These are phyloP conservation scores for Zygotorulaspora danielsina DNA, from an alignment of 805 yeast species.

Conservation along the genomic window DNA sequence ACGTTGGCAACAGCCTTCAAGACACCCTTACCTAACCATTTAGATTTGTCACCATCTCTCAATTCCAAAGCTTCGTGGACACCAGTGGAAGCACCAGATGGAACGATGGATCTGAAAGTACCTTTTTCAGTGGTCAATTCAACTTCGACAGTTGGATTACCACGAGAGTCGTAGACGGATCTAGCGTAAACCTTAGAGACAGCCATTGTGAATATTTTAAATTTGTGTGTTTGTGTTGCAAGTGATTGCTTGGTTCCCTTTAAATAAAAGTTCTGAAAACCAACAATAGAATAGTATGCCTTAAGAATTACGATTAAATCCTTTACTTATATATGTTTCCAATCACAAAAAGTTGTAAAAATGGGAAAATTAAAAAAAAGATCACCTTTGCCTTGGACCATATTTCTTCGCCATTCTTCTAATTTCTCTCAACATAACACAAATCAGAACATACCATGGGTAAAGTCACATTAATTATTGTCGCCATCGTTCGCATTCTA, in stretches of 20 bases:
- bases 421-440: slow-evolving; percentile 3
- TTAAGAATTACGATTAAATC: background rate
- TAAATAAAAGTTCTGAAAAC: too few species aligned
- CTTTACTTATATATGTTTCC: slow-evolving; percentile 16
- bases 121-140: slow-evolving; percentile 92
- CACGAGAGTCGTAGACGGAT: slow-evolving; percentile 98
- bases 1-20: slow-evolving; percentile 94
- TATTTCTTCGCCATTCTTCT: slow-evolving; percentile 3
- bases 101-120: slow-evolving; percentile 93
- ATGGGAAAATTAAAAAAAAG: slow-evolving; percentile 1
- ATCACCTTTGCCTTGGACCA: slow-evolving; percentile 1
- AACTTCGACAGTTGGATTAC: slow-evolving; percentile 99
- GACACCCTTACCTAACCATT: slow-evolving; percentile 99
- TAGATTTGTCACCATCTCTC: slow-evolving; percentile 96
- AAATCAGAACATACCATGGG: slow-evolving; percentile 1
- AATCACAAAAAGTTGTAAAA: slow-evolving; percentile 2
- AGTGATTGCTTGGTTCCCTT: slow-evolving; percentile 26
- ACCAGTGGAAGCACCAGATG: slow-evolving; percentile 99
- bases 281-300: too few species aligned
- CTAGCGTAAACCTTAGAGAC: slow-evolving; percentile 86
- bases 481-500: background rate
- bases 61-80: slow-evolving; percentile 96
- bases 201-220: slow-evolving; percentile 51
- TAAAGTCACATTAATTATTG: background rate
- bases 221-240: slow-evolving; percentile 14